A percentile compares a stretch with the other conserved stretches of the same genome.
Conservation (phyloP, 768 basidiomycete genomes). For the Naganishia vishniacii region DNA sequence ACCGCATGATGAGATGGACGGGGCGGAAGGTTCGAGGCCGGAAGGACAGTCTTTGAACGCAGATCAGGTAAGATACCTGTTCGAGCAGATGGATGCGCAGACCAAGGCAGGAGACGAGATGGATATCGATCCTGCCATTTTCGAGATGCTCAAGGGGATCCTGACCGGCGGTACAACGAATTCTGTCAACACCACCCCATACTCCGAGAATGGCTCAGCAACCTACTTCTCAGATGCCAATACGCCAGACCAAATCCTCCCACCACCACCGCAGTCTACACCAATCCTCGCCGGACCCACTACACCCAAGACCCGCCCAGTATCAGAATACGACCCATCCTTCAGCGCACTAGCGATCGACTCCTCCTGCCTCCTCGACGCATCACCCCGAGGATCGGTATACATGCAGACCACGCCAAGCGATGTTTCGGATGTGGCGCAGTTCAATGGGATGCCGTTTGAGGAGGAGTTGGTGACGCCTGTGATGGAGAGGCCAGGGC, state of each 20-base stretch:
- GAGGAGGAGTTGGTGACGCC: neutral
- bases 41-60: neutral
- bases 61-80: neutral
- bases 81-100: neutral
- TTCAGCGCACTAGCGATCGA: slow-evolving; percentile 3
- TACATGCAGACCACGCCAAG: slow-evolving; percentile 9
- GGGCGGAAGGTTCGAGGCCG: neutral
- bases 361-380: neutral
- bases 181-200: neutral
- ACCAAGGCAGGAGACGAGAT: neutral
- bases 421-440: neutral
- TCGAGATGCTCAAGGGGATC: slow-evolving; percentile 1
- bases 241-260: no score
- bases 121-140: slow-evolving; percentile 4
- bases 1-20: neutral
- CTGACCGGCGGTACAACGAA: neutral
- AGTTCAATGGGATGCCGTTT: neutral
- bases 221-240: no score
- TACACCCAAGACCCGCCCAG: no score
- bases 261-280: neutral
- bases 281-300: neutral
- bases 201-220: no score
- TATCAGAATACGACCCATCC: neutral
- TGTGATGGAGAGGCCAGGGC: no score
- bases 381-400: neutral